Evolutionary conservation across 2,329 filamentous ascomycete genomes (phyloP), one percentile per base, ranked within the genome.

Genomic region (Diatrype stigma): DNA sequence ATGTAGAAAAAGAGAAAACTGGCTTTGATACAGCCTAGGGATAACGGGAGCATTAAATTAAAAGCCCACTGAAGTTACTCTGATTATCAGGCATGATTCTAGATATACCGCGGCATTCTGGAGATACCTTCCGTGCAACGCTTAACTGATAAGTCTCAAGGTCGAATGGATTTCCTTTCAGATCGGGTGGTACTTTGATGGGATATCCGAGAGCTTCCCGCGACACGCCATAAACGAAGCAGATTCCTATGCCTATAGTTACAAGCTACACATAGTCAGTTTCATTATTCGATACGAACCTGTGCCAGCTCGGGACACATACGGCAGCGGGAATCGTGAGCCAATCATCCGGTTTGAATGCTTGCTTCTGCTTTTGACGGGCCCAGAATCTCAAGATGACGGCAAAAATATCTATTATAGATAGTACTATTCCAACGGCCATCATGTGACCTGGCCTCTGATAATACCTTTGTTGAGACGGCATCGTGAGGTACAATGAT

Each of bases 1-100:
- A 40, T 37, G 30, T 62, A 62, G 45, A 62, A 59, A 45, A 57
- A 59, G 2, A 62, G 42, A 28, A 62, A 58, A 50, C 59, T 60
- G 2, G 50, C 22, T 34, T 61, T 61, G 35, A 51, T 52, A 26
- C 51, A 60, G n/a, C 53, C 56, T 3, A 60, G 38, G 2, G 59
- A 51, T 28, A 61, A n/a, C 2, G 59, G 59, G n/a, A 60, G 42
- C 46, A 61, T 49, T 4, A 61, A 48, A 8, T 42, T 19, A 30
- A 50, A 60, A 6, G 51, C 45, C 52, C 52, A 62, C 47, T 62
- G 53, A 35, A 61, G 50, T 59, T 62, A 34, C 11, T 10, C 23
- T 22, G 30, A 3, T 21, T 8, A 28, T 55, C 45, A 55, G 49
- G 42, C 5, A 7, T 11, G 1, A 14, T 42, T 10, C 19, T 2